Conservation (phyloP, 2,329 filamentous ascomycete genomes). For the Sporothrix pseudoabietina region DNA sequence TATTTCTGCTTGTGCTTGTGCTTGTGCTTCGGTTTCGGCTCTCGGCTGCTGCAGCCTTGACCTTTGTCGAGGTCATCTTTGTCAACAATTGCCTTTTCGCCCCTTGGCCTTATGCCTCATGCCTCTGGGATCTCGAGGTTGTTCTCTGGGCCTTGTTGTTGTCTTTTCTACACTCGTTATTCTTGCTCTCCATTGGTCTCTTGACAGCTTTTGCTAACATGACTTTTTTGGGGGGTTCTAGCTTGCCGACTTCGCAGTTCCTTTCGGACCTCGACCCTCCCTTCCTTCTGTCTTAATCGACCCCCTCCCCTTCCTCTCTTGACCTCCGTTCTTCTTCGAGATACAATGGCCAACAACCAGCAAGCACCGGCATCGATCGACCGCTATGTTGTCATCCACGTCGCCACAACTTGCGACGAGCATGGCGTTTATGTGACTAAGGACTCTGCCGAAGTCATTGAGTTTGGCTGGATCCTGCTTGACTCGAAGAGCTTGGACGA, state of each 20-base stretch:
- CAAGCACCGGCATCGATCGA: conserved; percentile 72
- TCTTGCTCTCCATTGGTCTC: background rate
- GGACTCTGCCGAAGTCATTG: conserved; percentile 98
- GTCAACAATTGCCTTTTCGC: background rate
- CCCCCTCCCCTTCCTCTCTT: conserved; percentile 9
- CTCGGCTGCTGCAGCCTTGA: conserved; percentile 14
- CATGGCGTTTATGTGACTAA: conserved; percentile 99
- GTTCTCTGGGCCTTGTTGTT: background rate
- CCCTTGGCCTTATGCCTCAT: background rate
- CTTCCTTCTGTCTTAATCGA: background rate
- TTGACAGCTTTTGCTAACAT: conserved; percentile 1
- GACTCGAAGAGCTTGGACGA: conserved; percentile 91
- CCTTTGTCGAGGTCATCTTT: background rate
- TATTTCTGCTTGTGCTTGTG: background rate
- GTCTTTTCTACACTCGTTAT: background rate
- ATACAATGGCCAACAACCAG: conserved; percentile 48
- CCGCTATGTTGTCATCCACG: conserved; percentile 96
- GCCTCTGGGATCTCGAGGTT: background rate
- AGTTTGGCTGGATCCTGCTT: conserved; percentile 95
- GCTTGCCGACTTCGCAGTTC: conserved; percentile 8
- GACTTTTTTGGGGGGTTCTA: background rate
- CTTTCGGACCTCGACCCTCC: background rate
- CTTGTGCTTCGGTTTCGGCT: background rate
- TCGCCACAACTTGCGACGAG: conserved; percentile 98
- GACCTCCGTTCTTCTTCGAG: background rate